Base-by-base conservation (phyloP, 345 rosid genomes). In the Ceriops tagal region DNA sequence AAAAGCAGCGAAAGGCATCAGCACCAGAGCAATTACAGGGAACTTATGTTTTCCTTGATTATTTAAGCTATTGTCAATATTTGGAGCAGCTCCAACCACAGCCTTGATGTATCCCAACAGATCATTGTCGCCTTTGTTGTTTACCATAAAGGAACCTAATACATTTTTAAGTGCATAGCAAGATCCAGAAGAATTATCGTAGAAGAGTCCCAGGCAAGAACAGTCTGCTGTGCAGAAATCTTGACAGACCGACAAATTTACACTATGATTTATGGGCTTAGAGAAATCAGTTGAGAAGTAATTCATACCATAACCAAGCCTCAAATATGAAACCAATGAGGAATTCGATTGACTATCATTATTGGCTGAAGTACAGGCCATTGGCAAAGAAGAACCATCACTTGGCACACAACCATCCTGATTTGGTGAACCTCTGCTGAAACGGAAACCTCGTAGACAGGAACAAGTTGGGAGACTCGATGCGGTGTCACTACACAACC, bases 161-260 rank as follows among this genome's bases (percentile, higher is more conserved):
- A 75, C 68, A 52, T 82, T 81, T 31, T 79, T 80, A 26, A 88
- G 78, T 32, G 72, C 27, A 73, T 87, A 83, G 71, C 98, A 92
- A 68, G 88, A 86, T 70, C 88, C 83, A 19, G 93, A 85, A 16
- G 92, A 85, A 74, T 82, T 87, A 57, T 79, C 74, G 32, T 75
- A 82, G 69, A 90, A 90, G 66, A 88, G 63, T 35, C 93, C 96
- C 43, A 88, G 61, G 75, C 98, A 92, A 49, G 88, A 87, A 78
- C 96, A 92, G 64, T 83, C 80, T 49, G 62, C 68, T 1, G 68
- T 80, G 83, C 98, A 92, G 1, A 86, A 35, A 64, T 82, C 81
- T 62, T 79, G 87, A 76, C 98, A 92, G 46, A 62, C 71, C 0
- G 87, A 80, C 47, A 84, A 80, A 27, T 75, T 71, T 11, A 85